phyloP scores from a whole-genome alignment of 805 yeast genomes.

The Metschnikowia bowlesiae region DNA sequence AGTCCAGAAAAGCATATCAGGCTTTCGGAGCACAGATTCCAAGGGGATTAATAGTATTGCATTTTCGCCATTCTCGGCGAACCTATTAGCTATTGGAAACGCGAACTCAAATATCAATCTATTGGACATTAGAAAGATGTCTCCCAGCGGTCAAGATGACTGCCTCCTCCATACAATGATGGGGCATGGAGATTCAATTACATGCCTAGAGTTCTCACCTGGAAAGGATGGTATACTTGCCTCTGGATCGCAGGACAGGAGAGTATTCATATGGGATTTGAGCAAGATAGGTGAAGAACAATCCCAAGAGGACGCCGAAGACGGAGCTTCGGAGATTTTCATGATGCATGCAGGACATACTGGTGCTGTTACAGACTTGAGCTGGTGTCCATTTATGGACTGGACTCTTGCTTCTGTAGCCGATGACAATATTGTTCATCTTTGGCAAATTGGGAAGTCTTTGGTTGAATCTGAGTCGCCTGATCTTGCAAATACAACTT shows the following conservation, averaged over 20 bases:
- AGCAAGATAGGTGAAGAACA: conserved; percentile 79
- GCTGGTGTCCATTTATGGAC: conserved; percentile 66
- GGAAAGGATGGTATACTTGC: conserved; percentile 72
- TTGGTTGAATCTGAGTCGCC: conserved; percentile 20
- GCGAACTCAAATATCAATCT: conserved; percentile 61
- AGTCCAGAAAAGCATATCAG: conserved; percentile 21
- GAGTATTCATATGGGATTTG: conserved; percentile 80
- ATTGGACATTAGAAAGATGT: conserved; percentile 55
- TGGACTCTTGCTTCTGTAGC: conserved; percentile 71
- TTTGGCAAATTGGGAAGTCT: conserved; percentile 48
- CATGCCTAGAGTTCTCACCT: conserved; percentile 74
- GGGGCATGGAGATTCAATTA: conserved; percentile 75
- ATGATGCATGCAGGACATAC: conserved; percentile 95
- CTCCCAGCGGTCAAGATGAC: conserved; percentile 4
- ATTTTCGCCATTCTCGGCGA: conserved; percentile 56
- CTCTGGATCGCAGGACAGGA: conserved; percentile 71
- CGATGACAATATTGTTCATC: conserved; percentile 56
- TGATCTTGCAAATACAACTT: conserved; percentile 15
- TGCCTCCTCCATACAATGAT: conserved; percentile 63
- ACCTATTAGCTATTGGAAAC: conserved; percentile 66
- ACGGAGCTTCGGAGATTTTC: conserved; percentile 81
- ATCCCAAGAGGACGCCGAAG: conserved; percentile 81
- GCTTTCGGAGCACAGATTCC: conserved; percentile 24
- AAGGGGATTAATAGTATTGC: conserved; percentile 57
- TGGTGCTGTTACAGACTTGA: conserved; percentile 67